A percentile compares a stretch with the other conserved stretches of the same genome.
Conservation (phyloP, 2,329 filamentous ascomycete species). For the Colletotrichum tropicicola region DNA sequence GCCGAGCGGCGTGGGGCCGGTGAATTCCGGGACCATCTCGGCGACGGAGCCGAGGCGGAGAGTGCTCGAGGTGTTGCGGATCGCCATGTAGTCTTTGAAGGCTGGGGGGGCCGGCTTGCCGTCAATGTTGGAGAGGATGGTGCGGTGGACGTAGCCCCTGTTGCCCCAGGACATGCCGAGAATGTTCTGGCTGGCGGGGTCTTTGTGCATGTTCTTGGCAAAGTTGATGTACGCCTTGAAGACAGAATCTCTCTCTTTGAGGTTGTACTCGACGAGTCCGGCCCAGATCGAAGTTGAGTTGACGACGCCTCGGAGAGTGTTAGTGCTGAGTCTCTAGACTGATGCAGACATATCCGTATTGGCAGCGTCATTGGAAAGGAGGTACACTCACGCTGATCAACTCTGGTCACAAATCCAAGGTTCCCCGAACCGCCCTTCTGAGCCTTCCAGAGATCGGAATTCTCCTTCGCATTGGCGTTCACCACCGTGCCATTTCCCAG, state of each 20-base stretch:
- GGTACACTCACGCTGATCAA: constrained; percentile 31
- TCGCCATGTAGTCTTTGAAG: constrained; percentile 34
- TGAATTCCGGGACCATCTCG: constrained; percentile 41
- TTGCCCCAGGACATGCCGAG: constrained; percentile 34
- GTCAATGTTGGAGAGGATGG: constrained; percentile 39
- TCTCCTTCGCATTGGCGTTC: constrained; percentile 45
- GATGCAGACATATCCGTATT: too few relatives aligned
- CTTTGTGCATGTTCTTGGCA: constrained; percentile 36
- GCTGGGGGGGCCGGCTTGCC: constrained; percentile 33
- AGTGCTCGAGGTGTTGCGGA: constrained; percentile 35
- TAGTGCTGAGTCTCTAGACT: too few relatives aligned
- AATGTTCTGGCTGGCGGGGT: constrained; percentile 40
- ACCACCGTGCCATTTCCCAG: constrained; percentile 50
- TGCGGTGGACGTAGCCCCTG: constrained; percentile 25
- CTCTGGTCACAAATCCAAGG: constrained; percentile 48
- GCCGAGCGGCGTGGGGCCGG: constrained; percentile 41
- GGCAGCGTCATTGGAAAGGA: background rate
- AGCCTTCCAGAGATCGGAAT: constrained; percentile 53
- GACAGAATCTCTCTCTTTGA: constrained; percentile 34
- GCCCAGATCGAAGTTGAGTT: constrained; percentile 39
- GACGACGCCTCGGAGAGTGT: background rate
- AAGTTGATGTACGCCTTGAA: constrained; percentile 40
- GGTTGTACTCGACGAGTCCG: constrained; percentile 37
- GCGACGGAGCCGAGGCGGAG: constrained; percentile 34
- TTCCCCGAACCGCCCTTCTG: constrained; percentile 58